Percentiles rank a stretch among this genome's conserved stretches.
phyloP scores from a whole-genome alignment of 768 basidiomycete genomes.

The Suillus americanus region DNA sequence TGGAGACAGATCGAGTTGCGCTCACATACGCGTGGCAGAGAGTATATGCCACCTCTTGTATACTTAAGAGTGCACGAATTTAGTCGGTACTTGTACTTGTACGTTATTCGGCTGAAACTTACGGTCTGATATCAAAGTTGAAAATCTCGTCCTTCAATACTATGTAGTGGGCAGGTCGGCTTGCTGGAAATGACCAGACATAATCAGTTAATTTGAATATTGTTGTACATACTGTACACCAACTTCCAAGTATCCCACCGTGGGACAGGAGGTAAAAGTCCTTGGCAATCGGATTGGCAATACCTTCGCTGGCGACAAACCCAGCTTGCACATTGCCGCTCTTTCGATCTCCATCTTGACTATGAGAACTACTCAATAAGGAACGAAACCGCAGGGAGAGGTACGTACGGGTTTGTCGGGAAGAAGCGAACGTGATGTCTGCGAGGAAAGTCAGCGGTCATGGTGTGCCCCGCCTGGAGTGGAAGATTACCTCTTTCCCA shows the following conservation, averaged over 20 bases:
- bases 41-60: conserved; percentile 48
- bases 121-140: conserved; percentile 27
- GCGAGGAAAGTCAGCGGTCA: neutral
- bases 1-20: conserved; percentile 56
- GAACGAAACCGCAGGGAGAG: neutral
- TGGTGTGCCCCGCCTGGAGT: neutral
- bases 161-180: conserved; percentile 58
- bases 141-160: conserved; percentile 44
- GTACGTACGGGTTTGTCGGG: conserved; percentile 26
- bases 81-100: neutral
- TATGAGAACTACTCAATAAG: conserved; percentile 9
- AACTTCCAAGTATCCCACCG: conserved; percentile 53
- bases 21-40: conserved; percentile 56
- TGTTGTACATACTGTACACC: conserved; percentile 6
- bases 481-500: conserved; percentile 49
- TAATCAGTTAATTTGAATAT: neutral
- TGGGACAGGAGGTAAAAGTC: conserved; percentile 63
- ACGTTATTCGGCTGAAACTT: conserved; percentile 10
- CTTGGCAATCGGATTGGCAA: conserved; percentile 44
- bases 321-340: conserved; percentile 56
- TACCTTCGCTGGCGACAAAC: conserved; percentile 45
- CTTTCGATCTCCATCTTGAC: conserved; percentile 30
- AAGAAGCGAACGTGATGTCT: conserved; percentile 60
- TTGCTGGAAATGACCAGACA: conserved; percentile 37
- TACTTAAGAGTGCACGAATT: conserved; percentile 24